Conservation (phyloP, 2,329 filamentous ascomycete genomes). For the Claviceps fusiformis region DNA sequence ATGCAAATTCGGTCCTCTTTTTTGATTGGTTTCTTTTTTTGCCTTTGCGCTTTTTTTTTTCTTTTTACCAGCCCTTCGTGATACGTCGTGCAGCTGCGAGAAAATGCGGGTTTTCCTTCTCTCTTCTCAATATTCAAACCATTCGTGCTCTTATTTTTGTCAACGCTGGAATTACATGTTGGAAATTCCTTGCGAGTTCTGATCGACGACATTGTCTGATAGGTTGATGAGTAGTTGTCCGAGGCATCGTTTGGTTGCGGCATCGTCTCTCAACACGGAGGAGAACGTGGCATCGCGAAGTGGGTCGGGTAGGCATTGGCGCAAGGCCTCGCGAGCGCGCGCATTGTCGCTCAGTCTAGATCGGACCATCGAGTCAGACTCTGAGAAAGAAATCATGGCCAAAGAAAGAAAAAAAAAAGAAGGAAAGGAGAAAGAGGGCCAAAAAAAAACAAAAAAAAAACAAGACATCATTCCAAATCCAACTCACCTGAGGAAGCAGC, state of each 20-base stretch:
- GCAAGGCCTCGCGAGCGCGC: slow-evolving; percentile 81
- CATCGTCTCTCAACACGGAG: slow-evolving; percentile 88
- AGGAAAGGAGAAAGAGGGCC: neutral
- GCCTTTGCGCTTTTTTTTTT: neutral
- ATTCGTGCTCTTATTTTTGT: neutral
- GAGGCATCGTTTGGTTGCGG: slow-evolving; percentile 91
- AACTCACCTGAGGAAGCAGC: slow-evolving; percentile 83
- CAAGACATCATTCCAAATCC: neutral
- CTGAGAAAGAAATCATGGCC: too few relatives aligned
- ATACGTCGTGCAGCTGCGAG: slow-evolving; percentile 3
- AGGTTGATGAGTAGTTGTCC: slow-evolving; percentile 96
- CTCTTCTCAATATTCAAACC: neutral
- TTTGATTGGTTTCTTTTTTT: neutral
- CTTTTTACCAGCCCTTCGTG: neutral
- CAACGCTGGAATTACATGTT: slow-evolving; percentile 17
- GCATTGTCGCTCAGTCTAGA: slow-evolving; percentile 85
- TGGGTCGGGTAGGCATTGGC: slow-evolving; percentile 95
- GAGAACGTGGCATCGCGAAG: slow-evolving; percentile 97
- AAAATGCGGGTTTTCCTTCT: neutral
- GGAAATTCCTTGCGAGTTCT: slow-evolving; percentile 20
- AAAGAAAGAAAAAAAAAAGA: neutral
- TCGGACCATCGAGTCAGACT: too few relatives aligned
- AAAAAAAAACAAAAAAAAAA: neutral
- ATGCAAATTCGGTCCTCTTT: neutral
- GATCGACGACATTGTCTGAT: slow-evolving; percentile 66